Evolutionary conservation across 2,329 filamentous ascomycete genomes (phyloP).

Genomic region (Pseudogymnoascus sp.): DNA sequence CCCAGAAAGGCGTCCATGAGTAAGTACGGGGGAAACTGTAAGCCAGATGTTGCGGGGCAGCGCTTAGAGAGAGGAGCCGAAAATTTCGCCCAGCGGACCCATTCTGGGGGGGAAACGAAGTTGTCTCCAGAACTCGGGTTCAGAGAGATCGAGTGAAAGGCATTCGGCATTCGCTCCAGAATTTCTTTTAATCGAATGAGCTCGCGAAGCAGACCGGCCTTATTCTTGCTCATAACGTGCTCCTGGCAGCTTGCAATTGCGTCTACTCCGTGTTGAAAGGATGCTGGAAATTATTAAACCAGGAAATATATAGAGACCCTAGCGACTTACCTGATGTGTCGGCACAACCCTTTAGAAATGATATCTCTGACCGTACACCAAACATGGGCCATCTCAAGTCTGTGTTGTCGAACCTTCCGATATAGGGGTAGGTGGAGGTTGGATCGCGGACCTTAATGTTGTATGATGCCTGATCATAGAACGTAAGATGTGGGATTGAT

Average conservation of each 20-base stretch:
- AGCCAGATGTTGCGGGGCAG: constrained; percentile 43
- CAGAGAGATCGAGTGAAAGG: constrained; percentile 46
- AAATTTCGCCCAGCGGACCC: constrained; percentile 46
- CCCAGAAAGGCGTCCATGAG: constrained; percentile 50
- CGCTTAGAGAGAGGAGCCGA: constrained; percentile 43
- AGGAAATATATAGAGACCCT: neutral
- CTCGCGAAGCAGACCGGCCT: constrained; percentile 43
- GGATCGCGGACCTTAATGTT: constrained; percentile 44
- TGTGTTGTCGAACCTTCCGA: constrained; percentile 45
- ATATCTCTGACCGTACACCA: constrained; percentile 43
- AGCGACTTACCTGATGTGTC: constrained; percentile 35
- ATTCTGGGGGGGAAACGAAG: constrained; percentile 41
- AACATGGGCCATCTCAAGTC: constrained; percentile 49
- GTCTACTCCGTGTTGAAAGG: constrained; percentile 44
- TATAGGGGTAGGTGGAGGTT: constrained; percentile 42
- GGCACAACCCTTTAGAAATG: constrained; percentile 44
- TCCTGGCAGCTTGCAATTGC: constrained; percentile 48
- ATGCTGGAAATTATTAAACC: constrained; percentile 29
- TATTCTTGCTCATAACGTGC: constrained; percentile 44
- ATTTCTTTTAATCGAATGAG: constrained; percentile 47
- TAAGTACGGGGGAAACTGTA: constrained; percentile 46
- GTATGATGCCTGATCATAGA: constrained; percentile 47
- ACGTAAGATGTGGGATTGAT: constrained; percentile 45
- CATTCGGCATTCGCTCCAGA: constrained; percentile 45
- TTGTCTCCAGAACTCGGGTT: constrained; percentile 46